Evolutionary conservation across 1,139 yeast genomes (phyloP), one percentile per base, ranked within the genome.

Genomic region (Pichia sp.): DNA sequence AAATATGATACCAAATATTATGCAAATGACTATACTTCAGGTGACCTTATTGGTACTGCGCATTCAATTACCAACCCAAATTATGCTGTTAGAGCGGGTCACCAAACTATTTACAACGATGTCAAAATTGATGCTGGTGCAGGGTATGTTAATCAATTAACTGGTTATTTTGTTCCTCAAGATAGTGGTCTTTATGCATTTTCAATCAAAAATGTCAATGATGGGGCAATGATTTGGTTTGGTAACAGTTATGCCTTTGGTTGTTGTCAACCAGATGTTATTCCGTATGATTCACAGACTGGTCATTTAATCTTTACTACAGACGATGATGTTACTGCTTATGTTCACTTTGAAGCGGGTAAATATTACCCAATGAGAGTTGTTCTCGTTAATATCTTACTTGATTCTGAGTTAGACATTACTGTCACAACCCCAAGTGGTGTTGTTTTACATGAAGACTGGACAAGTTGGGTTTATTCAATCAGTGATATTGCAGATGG

Each of bases 41-140:
- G 39, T n/a, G 31, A 18, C 2, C 34, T 49, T 14, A 46, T 53
- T 39, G 52, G 53, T 36, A 51, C 55, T 16, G 54, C 52, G 11
- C 22, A 42, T 25, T 39, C 46, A 45, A 46, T 55, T 16, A 48
- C 56, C 6, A 42, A 42, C 33, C 58, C 58, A 33, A 48, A 52
- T 30, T 53, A 53, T 38, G 36, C 46, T 10, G 22, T 47, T 22
- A 45, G 30, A 18, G n/a, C 3, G 16, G 43, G 22, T 30, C 8
- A 25, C 2, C 16, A 49, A 9, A 66, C 71, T 7, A 63, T 70
- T 0, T 67, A 67, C 59, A 64, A 67, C 48, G 63, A 66, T 62
- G 59, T 64, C 60, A 66, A 64, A 43, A 60, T 68, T 5, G 58
- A 64, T 43, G 67, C 67, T 47, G 69, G 70, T 13, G 61, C 62